Conservation (phyloP, 2,329 filamentous ascomycete species). For the Aspergillus texensis region DNA sequence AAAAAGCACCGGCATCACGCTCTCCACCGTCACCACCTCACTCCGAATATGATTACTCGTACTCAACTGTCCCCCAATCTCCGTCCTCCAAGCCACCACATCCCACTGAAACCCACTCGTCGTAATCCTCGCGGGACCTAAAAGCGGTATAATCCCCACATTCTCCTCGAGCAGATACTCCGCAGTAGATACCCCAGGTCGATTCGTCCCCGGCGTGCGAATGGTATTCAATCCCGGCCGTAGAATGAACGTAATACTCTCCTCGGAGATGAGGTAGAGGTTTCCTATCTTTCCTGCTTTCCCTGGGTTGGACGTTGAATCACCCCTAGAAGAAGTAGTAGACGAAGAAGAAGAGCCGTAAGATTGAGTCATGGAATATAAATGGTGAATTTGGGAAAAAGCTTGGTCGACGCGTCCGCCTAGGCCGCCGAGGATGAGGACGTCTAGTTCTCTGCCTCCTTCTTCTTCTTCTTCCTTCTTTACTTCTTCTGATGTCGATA, state of each 20-base stretch:
- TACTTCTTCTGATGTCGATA: constrained; percentile 7
- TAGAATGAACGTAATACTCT: constrained; percentile 82
- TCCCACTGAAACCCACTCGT: constrained; percentile 90
- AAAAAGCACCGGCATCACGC: constrained; percentile 69
- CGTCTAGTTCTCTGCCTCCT: constrained; percentile 50
- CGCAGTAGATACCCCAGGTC: constrained; percentile 11
- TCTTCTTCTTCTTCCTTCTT: neutral
- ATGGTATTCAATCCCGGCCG: constrained; percentile 69
- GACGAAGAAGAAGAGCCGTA: neutral
- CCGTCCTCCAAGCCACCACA: constrained; percentile 76
- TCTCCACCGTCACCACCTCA: constrained; percentile 62
- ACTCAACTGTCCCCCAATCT: constrained; percentile 72
- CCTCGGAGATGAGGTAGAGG: constrained; percentile 79
- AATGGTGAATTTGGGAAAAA: constrained; percentile 83
- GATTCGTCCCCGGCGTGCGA: constrained; percentile 55
- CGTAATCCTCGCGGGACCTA: constrained; percentile 75
- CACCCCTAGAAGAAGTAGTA: neutral
- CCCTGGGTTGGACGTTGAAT: neutral
- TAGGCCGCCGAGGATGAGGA: constrained; percentile 82
- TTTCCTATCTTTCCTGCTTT: constrained; percentile 45
- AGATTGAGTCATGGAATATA: constrained; percentile 58
- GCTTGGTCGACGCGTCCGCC: constrained; percentile 92
- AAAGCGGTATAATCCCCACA: constrained; percentile 83
- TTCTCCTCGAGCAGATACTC: constrained; percentile 67
- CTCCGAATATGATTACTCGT: constrained; percentile 78